Percentiles rank a stretch among this genome's conserved stretches.
Conservation (phyloP, 2,329 filamentous ascomycete genomes). For the Dothistroma septosporum region DNA sequence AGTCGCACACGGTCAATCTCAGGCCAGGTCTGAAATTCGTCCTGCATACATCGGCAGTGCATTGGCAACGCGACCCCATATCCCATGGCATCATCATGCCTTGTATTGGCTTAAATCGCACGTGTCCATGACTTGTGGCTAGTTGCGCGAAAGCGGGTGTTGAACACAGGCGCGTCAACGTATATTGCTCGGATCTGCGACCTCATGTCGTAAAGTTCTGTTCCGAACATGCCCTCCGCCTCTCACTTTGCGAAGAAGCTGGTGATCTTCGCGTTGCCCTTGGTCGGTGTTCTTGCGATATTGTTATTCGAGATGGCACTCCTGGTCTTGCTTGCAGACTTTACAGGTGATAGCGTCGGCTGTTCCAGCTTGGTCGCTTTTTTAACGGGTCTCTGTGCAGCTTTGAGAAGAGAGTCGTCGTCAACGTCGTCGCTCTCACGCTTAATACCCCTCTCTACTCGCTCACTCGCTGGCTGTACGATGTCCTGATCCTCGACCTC, state of each 20-base stretch:
- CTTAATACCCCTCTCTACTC: slow-evolving; percentile 42
- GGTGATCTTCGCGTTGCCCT: slow-evolving; percentile 56
- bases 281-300: slow-evolving; percentile 44
- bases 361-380: slow-evolving; percentile 37
- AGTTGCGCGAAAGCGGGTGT: background rate
- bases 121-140: background rate
- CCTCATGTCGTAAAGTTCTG: background rate
- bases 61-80: background rate
- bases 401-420: slow-evolving; percentile 29
- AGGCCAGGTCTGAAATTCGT: background rate
- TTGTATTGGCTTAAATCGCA: background rate
- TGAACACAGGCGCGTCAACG: background rate
- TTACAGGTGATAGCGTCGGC: slow-evolving; percentile 23
- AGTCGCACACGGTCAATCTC: background rate
- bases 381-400: slow-evolving; percentile 33
- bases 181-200: background rate
- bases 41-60: background rate
- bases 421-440: slow-evolving; percentile 42
- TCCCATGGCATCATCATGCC: background rate
- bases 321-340: slow-evolving; percentile 41
- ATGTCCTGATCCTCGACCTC: slow-evolving; percentile 32
- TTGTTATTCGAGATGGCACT: slow-evolving; percentile 57
- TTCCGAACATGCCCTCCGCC: background rate
- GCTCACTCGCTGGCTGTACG: slow-evolving; percentile 26
- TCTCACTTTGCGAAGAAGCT: slow-evolving; percentile 52